Percentiles rank a stretch among this genome's conserved stretches.
phyloP scores from a whole-genome alignment of 2,329 filamentous ascomycete species.

The Ophiostoma sp. region DNA sequence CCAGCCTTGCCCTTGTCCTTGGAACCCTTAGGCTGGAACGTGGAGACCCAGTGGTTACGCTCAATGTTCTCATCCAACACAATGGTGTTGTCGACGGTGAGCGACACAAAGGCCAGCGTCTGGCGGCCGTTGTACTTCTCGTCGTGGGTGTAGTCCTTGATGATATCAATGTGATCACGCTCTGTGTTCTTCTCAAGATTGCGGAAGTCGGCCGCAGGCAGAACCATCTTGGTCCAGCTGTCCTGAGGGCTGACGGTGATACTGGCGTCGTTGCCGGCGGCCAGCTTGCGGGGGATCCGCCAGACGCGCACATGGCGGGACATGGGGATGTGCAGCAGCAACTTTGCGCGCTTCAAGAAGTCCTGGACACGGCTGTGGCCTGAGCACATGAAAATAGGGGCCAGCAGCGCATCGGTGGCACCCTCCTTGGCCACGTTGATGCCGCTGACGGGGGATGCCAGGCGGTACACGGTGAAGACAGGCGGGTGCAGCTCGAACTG shows the following conservation, averaged over 20 bases:
- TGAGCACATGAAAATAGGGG: slow-evolving; percentile 65
- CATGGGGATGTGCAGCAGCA: slow-evolving; percentile 59
- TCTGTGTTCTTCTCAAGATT: slow-evolving; percentile 58
- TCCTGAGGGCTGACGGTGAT: slow-evolving; percentile 28
- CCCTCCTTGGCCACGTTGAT: slow-evolving; percentile 53
- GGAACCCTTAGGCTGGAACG: slow-evolving; percentile 35
- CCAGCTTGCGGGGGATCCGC: slow-evolving; percentile 52
- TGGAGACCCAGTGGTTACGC: slow-evolving; percentile 54
- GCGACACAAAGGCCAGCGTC: slow-evolving; percentile 59
- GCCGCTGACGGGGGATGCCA: slow-evolving; percentile 58
- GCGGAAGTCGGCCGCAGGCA: slow-evolving; percentile 59
- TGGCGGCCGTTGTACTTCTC: slow-evolving; percentile 70
- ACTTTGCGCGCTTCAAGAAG: slow-evolving; percentile 74
- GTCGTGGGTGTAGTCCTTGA: slow-evolving; percentile 66
- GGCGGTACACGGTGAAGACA: slow-evolving; percentile 75
- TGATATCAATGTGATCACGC: slow-evolving; percentile 54
- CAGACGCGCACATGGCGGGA: slow-evolving; percentile 73
- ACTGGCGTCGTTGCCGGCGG: slow-evolving; percentile 28
- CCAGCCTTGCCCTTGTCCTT: slow-evolving; percentile 27
- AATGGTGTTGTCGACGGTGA: slow-evolving; percentile 68
- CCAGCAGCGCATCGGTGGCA: slow-evolving; percentile 55
- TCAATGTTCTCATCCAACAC: slow-evolving; percentile 77
- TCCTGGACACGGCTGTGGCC: slow-evolving; percentile 62
- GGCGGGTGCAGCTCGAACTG: slow-evolving; percentile 81
- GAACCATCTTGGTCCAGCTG: slow-evolving; percentile 45